phyloP scores from a whole-genome alignment of 805 yeast species.

The Metschnikowia borealis region DNA sequence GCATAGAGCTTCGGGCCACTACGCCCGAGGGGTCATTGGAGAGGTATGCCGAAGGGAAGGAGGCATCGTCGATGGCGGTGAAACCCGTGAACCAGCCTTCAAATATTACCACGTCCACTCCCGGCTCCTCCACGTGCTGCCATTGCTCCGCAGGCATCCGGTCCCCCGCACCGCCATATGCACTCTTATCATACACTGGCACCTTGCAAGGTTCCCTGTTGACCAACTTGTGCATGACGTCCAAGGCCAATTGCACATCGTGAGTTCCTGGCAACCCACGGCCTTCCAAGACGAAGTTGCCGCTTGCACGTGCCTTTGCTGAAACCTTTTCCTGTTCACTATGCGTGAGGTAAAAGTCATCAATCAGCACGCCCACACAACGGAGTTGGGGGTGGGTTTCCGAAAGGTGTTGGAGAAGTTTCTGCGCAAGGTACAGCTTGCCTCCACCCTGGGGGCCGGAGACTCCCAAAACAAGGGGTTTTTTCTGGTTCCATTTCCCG shows the following conservation, averaged over 20 bases:
- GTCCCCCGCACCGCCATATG: constrained; percentile 74
- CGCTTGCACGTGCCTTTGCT: constrained; percentile 12
- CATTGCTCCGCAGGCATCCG: constrained; percentile 43
- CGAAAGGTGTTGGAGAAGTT: constrained; percentile 33
- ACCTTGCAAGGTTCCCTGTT: constrained; percentile 19
- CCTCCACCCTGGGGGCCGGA: constrained; percentile 84
- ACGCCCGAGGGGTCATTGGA: constrained; percentile 16
- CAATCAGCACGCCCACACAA: constrained; percentile 63
- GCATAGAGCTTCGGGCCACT: constrained; percentile 21
- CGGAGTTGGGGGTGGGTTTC: constrained; percentile 32
- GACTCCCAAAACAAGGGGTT: constrained; percentile 51
- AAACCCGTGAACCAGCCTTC: constrained; percentile 97
- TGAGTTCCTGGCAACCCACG: constrained; percentile 96
- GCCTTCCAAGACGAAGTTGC: constrained; percentile 61
- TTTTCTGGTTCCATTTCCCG: constrained; percentile 1
- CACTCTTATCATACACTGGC: constrained; percentile 80
- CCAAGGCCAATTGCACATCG: constrained; percentile 50
- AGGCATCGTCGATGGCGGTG: constrained; percentile 24
- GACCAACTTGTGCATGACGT: constrained; percentile 33
- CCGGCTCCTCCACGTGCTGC: constrained; percentile 24
- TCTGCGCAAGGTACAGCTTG: constrained; percentile 53
- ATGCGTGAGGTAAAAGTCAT: constrained; percentile 77
- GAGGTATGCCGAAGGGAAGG: constrained; percentile 20
- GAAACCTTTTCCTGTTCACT: constrained; percentile 52
- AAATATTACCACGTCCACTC: constrained; percentile 63